These are phyloP conservation scores for Mycena kentingensis DNA, from an alignment of 768 basidiomycete species.

Conservation along the genomic window DNA sequence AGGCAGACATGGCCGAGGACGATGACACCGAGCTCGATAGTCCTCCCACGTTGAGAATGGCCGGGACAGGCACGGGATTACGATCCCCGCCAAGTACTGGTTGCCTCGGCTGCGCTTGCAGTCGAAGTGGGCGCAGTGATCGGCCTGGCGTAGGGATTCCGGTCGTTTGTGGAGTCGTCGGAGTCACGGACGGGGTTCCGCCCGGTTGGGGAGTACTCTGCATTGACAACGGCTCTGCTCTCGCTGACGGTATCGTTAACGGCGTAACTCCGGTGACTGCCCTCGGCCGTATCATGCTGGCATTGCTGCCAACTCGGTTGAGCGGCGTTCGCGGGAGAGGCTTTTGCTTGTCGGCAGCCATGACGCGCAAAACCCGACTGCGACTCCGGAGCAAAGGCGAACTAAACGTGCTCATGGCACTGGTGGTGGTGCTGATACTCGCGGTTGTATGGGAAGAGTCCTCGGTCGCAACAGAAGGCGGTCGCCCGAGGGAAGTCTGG, in stretches of 20 bases:
- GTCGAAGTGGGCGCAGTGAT: constrained; percentile 17
- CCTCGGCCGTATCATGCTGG: constrained; percentile 11
- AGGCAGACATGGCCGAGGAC: no score
- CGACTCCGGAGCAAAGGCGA: constrained; percentile 19
- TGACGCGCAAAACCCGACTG: constrained; percentile 18
- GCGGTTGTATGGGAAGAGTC: constrained; percentile 12
- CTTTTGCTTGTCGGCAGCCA: constrained; percentile 19
- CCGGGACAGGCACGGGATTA: constrained; percentile 18
- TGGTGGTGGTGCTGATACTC: constrained; percentile 1
- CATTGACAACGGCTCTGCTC: constrained; percentile 6
- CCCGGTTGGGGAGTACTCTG: constrained; percentile 19
- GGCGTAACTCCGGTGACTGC: constrained; percentile 13
- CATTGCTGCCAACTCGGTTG: not conserved
- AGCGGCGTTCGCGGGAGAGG: constrained; percentile 20
- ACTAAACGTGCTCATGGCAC: constrained; percentile 5
- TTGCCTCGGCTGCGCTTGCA: constrained; percentile 11
- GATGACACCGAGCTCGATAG: constrained; percentile 2
- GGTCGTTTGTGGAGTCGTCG: not conserved
- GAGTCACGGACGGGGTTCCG: not conserved
- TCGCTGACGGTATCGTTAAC: not conserved
- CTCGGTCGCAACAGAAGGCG: constrained; percentile 6
- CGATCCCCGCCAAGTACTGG: constrained; percentile 21
- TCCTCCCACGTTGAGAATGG: constrained; percentile 1
- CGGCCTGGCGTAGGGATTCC: not conserved
- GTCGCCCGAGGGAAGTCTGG: constrained; percentile 7